A percentile compares a stretch with the other conserved stretches of the same genome.
Conservation (phyloP, 768 basidiomycete species). For the Wakefieldia striispora region DNA sequence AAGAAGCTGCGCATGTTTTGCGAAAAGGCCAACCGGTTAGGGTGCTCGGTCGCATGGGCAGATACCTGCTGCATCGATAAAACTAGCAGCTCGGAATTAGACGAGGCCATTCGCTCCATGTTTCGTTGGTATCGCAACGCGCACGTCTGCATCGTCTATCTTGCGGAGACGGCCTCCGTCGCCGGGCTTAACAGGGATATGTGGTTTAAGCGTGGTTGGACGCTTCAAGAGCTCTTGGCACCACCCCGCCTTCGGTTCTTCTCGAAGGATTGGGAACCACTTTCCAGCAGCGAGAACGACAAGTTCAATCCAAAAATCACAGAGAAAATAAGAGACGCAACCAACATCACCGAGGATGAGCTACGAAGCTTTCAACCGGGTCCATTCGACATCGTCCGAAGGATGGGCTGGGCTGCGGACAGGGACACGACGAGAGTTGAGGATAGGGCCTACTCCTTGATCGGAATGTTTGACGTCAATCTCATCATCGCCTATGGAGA, state of each 20-base stretch:
- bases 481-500: slow-evolving; percentile 1
- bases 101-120: slow-evolving; percentile 6
- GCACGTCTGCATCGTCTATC: not conserved
- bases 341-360: too few species aligned
- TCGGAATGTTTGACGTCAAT: slow-evolving; percentile 2
- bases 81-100: not conserved
- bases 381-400: not conserved
- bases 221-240: slow-evolving; percentile 1
- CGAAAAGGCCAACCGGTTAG: not conserved
- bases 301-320: not conserved
- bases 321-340: too few species aligned
- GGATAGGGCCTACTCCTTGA: not conserved
- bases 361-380: not conserved
- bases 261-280: not conserved
- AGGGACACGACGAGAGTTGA: not conserved
- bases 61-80: slow-evolving; percentile 1
- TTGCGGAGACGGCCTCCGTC: not conserved
- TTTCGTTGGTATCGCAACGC: slow-evolving; percentile 2
- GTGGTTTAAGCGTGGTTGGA: slow-evolving; percentile 5
- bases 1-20: not conserved
- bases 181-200: not conserved
- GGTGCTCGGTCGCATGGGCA: not conserved
- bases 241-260: not conserved
- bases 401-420: not conserved
- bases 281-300: not conserved